A percentile compares a stretch with the other conserved stretches of the same genome.
These are phyloP conservation scores for Trichoderma sp. DNA, from an alignment of 2,329 filamentous ascomycete genomes.

Conservation along the genomic window DNA sequence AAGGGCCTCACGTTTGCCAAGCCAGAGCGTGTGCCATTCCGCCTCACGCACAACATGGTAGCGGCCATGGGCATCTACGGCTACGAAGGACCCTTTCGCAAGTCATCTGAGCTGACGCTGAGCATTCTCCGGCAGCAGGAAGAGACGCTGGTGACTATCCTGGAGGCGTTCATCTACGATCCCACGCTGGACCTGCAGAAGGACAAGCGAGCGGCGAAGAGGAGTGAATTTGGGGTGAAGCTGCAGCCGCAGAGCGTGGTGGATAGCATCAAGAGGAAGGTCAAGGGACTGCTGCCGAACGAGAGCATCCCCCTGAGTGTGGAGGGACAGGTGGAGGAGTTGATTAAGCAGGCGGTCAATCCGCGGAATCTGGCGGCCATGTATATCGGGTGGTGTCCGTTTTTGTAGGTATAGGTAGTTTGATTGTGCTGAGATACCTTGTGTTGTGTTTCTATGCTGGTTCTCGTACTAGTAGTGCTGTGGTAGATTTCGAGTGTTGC, in stretches of 20 bases:
- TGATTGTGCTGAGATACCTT: too few relatives aligned
- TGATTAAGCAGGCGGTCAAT: constrained; percentile 85
- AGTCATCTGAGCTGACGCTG: constrained; percentile 86
- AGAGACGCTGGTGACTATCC: constrained; percentile 94
- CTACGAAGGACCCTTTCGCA: constrained; percentile 89
- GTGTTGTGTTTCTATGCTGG: too few relatives aligned
- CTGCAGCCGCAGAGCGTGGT: constrained; percentile 73
- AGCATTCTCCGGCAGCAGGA: constrained; percentile 84
- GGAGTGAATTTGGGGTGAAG: constrained; percentile 47
- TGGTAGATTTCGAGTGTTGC: too few relatives aligned
- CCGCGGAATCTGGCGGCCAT: constrained; percentile 80
- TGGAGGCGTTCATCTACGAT: constrained; percentile 97
- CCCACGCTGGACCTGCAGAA: constrained; percentile 88
- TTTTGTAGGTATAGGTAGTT: constrained; percentile 46
- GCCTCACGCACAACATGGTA: constrained; percentile 97
- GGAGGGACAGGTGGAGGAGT: constrained; percentile 94
- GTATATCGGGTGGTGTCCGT: constrained; percentile 92
- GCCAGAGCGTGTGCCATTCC: constrained; percentile 92
- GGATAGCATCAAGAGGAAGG: constrained; percentile 84
- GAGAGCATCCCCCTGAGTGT: constrained; percentile 93
- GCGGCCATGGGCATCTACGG: constrained; percentile 95
- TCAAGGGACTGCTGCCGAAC: constrained; percentile 78
- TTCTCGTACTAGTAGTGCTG: too few relatives aligned
- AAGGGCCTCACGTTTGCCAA: constrained; percentile 95
- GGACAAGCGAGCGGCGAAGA: constrained; percentile 56